These are phyloP conservation scores for Secale cereale DNA, from an alignment of 176 grass and related monocot species.

Conservation along the genomic window DNA sequence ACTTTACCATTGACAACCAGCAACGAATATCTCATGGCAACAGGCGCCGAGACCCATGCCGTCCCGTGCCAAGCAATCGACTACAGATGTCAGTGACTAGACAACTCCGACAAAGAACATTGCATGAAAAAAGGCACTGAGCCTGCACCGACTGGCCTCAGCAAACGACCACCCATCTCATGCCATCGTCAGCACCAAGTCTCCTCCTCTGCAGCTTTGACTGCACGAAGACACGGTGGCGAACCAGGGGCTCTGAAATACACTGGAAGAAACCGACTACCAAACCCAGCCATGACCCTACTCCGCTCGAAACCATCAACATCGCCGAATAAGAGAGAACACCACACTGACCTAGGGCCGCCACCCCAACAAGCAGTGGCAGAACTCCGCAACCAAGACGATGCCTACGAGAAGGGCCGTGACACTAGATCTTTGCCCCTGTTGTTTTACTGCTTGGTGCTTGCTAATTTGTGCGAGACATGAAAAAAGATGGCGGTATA, in stretches of 20 bases:
- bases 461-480: background rate
- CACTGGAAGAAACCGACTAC: background rate
- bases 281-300: background rate
- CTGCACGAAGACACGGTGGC: too few relatives aligned
- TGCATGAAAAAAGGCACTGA: too few relatives aligned
- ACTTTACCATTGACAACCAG: background rate
- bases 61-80: background rate
- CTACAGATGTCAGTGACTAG: background rate
- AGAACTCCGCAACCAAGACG: too few relatives aligned
- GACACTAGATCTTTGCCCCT: background rate
- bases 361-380: too few relatives aligned
- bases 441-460: background rate
- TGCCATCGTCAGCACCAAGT: too few relatives aligned
- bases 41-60: too few relatives aligned
- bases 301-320: background rate
- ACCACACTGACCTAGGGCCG: too few relatives aligned
- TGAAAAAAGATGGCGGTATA: background rate
- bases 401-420: too few relatives aligned
- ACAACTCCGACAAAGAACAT: background rate
- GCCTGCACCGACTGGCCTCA: too few relatives aligned
- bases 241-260: background rate
- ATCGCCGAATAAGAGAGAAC: background rate
- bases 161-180: too few relatives aligned
- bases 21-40: too few relatives aligned
- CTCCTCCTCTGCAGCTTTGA: too few relatives aligned